Conservation (phyloP, 2,329 filamentous ascomycete species). For the Diplodia intermedia region DNA sequence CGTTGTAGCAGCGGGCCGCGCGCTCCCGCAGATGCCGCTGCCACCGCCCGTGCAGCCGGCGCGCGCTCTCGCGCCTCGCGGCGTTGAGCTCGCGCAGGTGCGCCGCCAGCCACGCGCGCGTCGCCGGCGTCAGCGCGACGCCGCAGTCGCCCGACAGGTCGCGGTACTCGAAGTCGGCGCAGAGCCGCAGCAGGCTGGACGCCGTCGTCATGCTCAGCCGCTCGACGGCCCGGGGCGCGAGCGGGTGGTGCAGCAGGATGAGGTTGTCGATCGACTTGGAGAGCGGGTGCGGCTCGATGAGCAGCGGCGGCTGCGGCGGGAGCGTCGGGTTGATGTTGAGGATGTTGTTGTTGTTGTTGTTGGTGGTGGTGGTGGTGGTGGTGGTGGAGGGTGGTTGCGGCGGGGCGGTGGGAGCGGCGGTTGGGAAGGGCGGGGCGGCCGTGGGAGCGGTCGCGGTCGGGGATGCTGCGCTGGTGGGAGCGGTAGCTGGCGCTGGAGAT, state of each 20-base stretch:
- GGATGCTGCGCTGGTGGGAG: neutral
- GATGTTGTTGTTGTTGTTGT: neutral
- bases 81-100: constrained; percentile 19
- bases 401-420: too few relatives aligned
- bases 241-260: neutral
- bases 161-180: constrained; percentile 21
- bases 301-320: neutral
- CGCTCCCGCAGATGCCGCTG: neutral
- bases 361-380: too few relatives aligned
- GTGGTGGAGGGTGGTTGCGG: neutral
- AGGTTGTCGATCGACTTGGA: neutral
- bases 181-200: constrained; percentile 19
- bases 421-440: too few relatives aligned
- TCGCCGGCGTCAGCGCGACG: neutral
- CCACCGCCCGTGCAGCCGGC: neutral
- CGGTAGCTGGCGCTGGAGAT: neutral
- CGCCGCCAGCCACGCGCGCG: neutral
- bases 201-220: neutral
- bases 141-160: neutral
- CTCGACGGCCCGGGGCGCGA: neutral
- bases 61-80: neutral
- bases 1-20: neutral
- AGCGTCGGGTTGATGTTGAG: neutral
- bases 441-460: too few relatives aligned
- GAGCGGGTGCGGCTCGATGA: constrained; percentile 23